Evolutionary conservation across 257 asterid genomes (phyloP).

Genomic region (Rauvolfia tetraphylla): DNA sequence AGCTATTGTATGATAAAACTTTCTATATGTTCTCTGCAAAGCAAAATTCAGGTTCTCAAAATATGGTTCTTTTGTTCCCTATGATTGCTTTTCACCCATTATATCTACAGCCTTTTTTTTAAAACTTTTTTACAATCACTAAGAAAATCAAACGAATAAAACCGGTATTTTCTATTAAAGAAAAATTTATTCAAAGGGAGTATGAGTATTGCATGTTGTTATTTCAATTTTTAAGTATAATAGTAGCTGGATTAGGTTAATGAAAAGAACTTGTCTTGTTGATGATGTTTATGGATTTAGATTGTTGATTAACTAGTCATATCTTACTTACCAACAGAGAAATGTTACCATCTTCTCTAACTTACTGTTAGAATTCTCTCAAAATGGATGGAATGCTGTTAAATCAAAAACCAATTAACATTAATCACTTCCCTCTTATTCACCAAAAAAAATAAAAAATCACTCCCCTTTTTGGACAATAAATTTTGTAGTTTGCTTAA

Average conservation of each 20-base stretch:
- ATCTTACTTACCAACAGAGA: conserved; percentile 19
- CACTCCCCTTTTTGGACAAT: no score
- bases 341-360: not conserved
- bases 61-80: no score
- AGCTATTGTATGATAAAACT: no score
- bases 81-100: no score
- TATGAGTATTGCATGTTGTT: not conserved
- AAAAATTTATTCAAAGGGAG: not conserved
- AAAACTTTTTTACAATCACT: not conserved
- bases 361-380: not conserved
- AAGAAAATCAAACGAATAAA: not conserved
- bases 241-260: conserved; percentile 66
- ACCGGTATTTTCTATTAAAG: no score
- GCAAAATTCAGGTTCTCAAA: no score
- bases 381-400: not conserved
- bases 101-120: no score
- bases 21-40: no score
- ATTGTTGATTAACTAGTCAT: conserved; percentile 31
- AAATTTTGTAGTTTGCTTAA: not conserved
- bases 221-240: not conserved
- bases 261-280: conserved; percentile 51
- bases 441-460: no score
- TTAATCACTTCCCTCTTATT: not conserved
- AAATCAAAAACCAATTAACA: not conserved
- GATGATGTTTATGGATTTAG: conserved; percentile 29